Conservation (phyloP, 108 stramenopile species). For the Skeletonema potamos region DNA sequence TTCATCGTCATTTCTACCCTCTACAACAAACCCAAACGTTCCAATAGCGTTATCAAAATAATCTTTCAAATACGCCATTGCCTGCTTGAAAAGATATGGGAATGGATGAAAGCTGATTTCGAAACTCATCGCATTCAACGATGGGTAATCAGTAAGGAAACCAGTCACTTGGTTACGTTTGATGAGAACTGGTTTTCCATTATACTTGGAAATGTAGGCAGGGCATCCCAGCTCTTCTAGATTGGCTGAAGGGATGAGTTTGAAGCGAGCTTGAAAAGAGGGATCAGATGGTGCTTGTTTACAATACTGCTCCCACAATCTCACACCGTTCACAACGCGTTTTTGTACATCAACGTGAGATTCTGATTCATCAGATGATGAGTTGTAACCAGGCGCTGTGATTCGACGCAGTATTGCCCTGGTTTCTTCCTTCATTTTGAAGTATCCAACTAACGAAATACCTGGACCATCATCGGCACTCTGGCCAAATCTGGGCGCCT, state of each 20-base stretch:
- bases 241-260: slow-evolving; percentile 70
- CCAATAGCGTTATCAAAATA: slow-evolving; percentile 70
- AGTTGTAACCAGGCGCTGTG: slow-evolving; percentile 72
- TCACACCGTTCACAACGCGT: slow-evolving; percentile 68
- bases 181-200: slow-evolving; percentile 83
- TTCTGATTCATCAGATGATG: slow-evolving; percentile 45
- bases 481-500: slow-evolving; percentile 68
- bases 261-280: slow-evolving; percentile 74
- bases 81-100: slow-evolving; percentile 83
- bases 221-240: slow-evolving; percentile 77
- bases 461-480: slow-evolving; percentile 69
- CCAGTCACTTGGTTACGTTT: slow-evolving; percentile 79
- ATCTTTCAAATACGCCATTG: slow-evolving; percentile 74
- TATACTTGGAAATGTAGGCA: slow-evolving; percentile 78
- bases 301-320: slow-evolving; percentile 82
- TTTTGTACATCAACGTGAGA: slow-evolving; percentile 50
- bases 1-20: slow-evolving; percentile 72
- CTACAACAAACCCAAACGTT: slow-evolving; percentile 79
- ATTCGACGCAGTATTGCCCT: slow-evolving; percentile 75
- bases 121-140: slow-evolving; percentile 76
- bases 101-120: slow-evolving; percentile 84
- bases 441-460: slow-evolving; percentile 69
- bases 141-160: slow-evolving; percentile 70
- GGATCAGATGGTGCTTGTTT: slow-evolving; percentile 69
- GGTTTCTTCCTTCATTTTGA: slow-evolving; percentile 74